Conservation (phyloP, 1,139 yeast genomes). For the Taphrina sp. region DNA sequence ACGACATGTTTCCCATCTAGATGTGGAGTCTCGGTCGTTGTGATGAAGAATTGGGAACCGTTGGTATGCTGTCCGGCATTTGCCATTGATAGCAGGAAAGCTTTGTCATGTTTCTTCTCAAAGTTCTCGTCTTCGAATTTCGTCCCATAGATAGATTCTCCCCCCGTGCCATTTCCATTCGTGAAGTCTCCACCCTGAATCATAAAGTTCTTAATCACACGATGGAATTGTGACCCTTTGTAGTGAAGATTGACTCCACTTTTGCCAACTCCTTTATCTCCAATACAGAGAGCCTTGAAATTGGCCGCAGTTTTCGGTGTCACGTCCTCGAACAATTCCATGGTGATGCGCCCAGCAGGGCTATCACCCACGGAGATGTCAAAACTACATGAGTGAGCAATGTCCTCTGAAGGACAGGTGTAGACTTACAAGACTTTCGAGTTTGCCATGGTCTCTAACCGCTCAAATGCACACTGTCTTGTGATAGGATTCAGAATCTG, state of each 20-base stretch:
- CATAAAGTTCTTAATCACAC: constrained; percentile 86
- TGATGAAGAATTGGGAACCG: constrained; percentile 92
- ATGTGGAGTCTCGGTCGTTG: constrained; percentile 67
- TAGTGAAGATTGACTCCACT: constrained; percentile 51
- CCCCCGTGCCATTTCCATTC: constrained; percentile 86
- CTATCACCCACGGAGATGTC: constrained; percentile 64
- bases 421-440: constrained; percentile 25
- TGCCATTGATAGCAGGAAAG: constrained; percentile 83
- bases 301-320: constrained; percentile 94
- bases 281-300: constrained; percentile 85
- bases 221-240: constrained; percentile 82
- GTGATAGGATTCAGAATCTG: too few relatives aligned
- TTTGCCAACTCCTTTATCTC: constrained; percentile 80
- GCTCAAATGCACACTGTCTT: too few relatives aligned
- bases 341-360: constrained; percentile 64
- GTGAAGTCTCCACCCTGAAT: constrained; percentile 98
- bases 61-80: constrained; percentile 92
- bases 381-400: too few relatives aligned
- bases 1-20: constrained; percentile 92
- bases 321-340: constrained; percentile 51
- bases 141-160: constrained; percentile 96
- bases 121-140: constrained; percentile 94
- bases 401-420: too few relatives aligned
- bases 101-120: constrained; percentile 68
- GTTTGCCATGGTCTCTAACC: constrained; percentile 3